These are phyloP conservation scores for Paraphoma chrysanthemicola DNA, from an alignment of 2,329 filamentous ascomycete genomes.

Conservation along the genomic window DNA sequence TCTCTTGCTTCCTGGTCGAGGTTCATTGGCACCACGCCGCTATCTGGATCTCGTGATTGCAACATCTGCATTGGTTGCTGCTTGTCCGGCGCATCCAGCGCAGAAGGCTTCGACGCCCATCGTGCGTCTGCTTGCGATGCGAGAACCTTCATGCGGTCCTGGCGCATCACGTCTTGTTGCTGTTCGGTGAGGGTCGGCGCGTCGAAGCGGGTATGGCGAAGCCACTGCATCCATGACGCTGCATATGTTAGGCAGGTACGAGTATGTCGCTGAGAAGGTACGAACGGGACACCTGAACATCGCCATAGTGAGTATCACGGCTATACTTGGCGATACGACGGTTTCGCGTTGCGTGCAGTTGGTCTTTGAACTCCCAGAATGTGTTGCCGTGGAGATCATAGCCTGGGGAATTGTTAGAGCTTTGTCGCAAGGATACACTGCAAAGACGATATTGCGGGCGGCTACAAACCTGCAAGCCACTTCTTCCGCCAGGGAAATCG, in stretches of 20 bases:
- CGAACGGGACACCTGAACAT: constrained; percentile 66
- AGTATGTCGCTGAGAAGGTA: background rate
- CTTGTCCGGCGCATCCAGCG: constrained; percentile 62
- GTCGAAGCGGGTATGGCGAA: constrained; percentile 65
- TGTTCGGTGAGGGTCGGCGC: constrained; percentile 67
- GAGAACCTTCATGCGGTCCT: constrained; percentile 65
- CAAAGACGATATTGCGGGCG: background rate
- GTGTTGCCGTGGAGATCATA: constrained; percentile 69
- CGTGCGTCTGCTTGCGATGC: constrained; percentile 66
- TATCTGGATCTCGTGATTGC: constrained; percentile 51
- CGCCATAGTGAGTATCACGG: constrained; percentile 61
- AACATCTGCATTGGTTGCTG: constrained; percentile 57
- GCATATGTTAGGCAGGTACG: constrained; percentile 8
- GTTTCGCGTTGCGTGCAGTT: constrained; percentile 59
- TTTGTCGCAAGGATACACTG: constrained; percentile 8
- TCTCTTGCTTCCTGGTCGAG: constrained; percentile 42
- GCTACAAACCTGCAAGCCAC: constrained; percentile 62
- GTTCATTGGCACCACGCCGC: constrained; percentile 45
- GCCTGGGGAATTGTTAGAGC: constrained; percentile 50
- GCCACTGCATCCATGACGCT: constrained; percentile 74
- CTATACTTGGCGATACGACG: constrained; percentile 66
- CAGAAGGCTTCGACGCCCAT: constrained; percentile 66
- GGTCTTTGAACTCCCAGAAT: constrained; percentile 71
- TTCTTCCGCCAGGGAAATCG: constrained; percentile 67
- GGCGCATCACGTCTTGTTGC: constrained; percentile 62